Conservation (phyloP, 176 grass and related monocot species). For the Cenchrus americanus region DNA sequence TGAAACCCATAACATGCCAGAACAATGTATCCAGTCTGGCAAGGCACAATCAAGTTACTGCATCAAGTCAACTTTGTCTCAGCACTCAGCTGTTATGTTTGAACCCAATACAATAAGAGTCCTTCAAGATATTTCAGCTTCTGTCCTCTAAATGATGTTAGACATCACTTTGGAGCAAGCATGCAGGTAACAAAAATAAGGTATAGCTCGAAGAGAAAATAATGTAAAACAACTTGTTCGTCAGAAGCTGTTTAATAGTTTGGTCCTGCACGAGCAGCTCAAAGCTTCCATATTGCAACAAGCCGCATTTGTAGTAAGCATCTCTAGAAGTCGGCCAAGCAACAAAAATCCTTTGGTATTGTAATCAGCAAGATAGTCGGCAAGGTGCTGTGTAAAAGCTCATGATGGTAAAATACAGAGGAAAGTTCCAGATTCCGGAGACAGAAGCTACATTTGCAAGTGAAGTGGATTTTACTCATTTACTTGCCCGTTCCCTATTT, state of each 20-base stretch:
- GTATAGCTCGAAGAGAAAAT: neutral
- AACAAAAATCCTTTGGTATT: neutral
- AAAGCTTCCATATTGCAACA: conserved; percentile 19
- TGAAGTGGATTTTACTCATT: neutral
- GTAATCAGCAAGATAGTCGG: conserved; percentile 3
- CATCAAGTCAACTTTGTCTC: neutral
- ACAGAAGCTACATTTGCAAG: neutral
- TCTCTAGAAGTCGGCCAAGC: neutral
- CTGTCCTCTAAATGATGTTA: neutral
- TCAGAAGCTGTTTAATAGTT: conserved; percentile 19
- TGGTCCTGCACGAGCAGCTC: neutral
- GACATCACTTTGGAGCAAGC: neutral
- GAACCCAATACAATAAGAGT: neutral
- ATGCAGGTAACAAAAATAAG: neutral
- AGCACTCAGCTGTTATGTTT: neutral
- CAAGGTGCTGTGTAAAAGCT: conserved; percentile 1
- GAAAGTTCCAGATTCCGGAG: neutral
- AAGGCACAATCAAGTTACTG: neutral
- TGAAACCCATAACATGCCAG: neutral
- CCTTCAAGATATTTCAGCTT: neutral
- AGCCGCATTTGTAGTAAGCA: neutral
- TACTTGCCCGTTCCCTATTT: neutral
- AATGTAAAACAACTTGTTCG: conserved; percentile 2
- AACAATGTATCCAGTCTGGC: neutral
- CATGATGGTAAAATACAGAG: conserved; percentile 4